A percentile compares a stretch with the other conserved stretches of the same genome.
Evolutionary conservation across 129 eudicot species (phyloP).

Genomic region (carrot (Daucus carota)): DNA sequence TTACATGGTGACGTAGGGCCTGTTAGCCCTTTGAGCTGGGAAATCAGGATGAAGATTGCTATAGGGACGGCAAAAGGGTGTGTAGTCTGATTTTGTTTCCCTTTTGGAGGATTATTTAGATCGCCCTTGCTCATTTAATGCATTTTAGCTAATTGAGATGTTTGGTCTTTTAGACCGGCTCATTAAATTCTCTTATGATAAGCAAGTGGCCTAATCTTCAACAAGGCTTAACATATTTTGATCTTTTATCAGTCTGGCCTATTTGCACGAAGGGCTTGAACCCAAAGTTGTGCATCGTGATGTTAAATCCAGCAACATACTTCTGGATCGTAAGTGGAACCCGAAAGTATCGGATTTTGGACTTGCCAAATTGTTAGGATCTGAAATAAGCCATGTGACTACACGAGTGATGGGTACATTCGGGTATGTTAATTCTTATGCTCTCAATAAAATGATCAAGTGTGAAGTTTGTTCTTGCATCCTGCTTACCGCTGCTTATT

Average conservation of each 20-base stretch:
- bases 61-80: constrained; percentile 94
- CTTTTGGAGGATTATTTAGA: not conserved
- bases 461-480: not conserved
- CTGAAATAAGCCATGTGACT: constrained; percentile 75
- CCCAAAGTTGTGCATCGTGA: constrained; percentile 98
- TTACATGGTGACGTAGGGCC: constrained; percentile 90
- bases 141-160: not conserved
- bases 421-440: constrained; percentile 41
- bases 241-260: constrained; percentile 49
- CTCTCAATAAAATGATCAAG: not conserved
- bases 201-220: not conserved
- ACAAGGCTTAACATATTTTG: not conserved
- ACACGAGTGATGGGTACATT: constrained; percentile 96
- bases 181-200: not conserved
- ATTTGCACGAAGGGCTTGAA: constrained; percentile 91
- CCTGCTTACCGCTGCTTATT: not conserved
- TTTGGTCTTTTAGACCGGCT: not conserved
- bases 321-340: constrained; percentile 76
- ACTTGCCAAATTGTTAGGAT: constrained; percentile 79
- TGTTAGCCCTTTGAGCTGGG: constrained; percentile 84
- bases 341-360: constrained; percentile 91
- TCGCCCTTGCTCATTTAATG: not conserved
- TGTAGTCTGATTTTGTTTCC: not conserved
- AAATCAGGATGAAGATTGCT: constrained; percentile 82
- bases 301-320: constrained; percentile 89